Evolutionary conservation across 2,329 filamentous ascomycete species (phyloP), one percentile per base, ranked within the genome.

Genomic region (Aspergillus sp.): DNA sequence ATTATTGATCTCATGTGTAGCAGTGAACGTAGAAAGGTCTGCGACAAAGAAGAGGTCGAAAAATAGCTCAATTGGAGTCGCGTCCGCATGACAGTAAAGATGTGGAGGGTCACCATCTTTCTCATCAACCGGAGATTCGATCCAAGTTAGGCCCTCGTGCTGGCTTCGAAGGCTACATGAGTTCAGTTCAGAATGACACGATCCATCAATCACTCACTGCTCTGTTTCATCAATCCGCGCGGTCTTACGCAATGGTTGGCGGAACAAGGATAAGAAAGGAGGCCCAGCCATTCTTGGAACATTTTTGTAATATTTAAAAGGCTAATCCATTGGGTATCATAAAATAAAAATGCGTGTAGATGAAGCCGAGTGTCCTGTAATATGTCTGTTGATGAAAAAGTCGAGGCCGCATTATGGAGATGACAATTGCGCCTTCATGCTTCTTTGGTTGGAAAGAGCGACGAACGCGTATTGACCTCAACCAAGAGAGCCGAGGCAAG

Each of bases 11-110:
- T 79, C 74, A 50, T 78, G 73, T 5, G 71, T 67, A 7, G 68
- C 68, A 4, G 76, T 78, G 53, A 85, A 85, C 9, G 82, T 81
- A 5, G 78, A 79, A 42, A 85, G 68, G 53, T 85, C 85, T 44
- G 80, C 82, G 6, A 83, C 77, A 46, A 82, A 79, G 53, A 81
- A 81, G 1, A 82, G 64, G 57, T 81, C 78, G 53, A 77, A 81
- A 56, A 81, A 81, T 3, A 81, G 64, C 54, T 81, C 73, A 36
- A 77, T 69, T n/a, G 75, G 72, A 3, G 70, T 77, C 5, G 76
- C 73, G 58, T 78, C 76, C n/a, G 64, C 60, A 47, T 71, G 67
- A 27, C 64, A 62, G 42, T 67, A 65, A 39, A 74, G 68, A 33
- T 55, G 61, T 7, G 63, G 62, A 34, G 44, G 39, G 26, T 50